phyloP scores from a whole-genome alignment of 345 rosid genomes.

The Anacardium occidentale region DNA sequence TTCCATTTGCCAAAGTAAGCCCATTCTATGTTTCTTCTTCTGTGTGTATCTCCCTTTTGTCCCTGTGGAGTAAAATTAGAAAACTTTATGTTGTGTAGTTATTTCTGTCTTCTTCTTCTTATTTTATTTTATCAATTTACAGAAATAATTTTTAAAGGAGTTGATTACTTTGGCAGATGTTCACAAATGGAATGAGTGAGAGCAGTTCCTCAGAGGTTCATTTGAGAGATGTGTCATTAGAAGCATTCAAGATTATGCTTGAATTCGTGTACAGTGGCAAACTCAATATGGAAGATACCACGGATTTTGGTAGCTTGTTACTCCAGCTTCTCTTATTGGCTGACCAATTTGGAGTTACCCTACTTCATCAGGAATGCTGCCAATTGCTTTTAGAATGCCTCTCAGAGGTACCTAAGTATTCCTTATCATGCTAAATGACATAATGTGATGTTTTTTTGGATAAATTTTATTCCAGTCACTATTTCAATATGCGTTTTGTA shows the following conservation, averaged over 20 bases:
- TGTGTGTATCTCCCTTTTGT: not conserved
- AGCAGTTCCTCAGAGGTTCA: slow-evolving; percentile 61
- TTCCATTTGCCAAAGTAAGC: slow-evolving; percentile 87
- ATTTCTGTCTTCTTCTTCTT: slow-evolving; percentile 9
- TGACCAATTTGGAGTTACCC: slow-evolving; percentile 79
- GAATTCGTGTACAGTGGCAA: slow-evolving; percentile 84
- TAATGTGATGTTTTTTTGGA: slow-evolving; percentile 9
- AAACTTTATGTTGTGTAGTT: not conserved
- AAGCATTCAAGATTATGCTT: slow-evolving; percentile 78
- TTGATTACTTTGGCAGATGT: slow-evolving; percentile 60
- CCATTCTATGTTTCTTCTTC: slow-evolving; percentile 5
- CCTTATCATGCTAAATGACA: slow-evolving; percentile 21
- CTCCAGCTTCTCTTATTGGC: slow-evolving; percentile 84
- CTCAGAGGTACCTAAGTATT: slow-evolving; percentile 65
- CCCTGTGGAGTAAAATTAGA: not conserved
- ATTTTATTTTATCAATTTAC: slow-evolving; percentile 4
- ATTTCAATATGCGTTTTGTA: slow-evolving; percentile 40
- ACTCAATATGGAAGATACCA: slow-evolving; percentile 55
- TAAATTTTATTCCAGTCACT: slow-evolving; percentile 14
- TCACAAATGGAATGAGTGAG: slow-evolving; percentile 98
- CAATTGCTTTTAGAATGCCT: slow-evolving; percentile 82
- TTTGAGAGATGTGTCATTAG: slow-evolving; percentile 71
- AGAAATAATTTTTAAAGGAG: slow-evolving; percentile 17
- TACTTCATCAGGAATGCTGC: slow-evolving; percentile 97
- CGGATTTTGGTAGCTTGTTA: slow-evolving; percentile 62